Percentiles rank a stretch among this genome's conserved stretches.
Conservation (phyloP, 805 yeast species). For the Clavispora fructus region DNA sequence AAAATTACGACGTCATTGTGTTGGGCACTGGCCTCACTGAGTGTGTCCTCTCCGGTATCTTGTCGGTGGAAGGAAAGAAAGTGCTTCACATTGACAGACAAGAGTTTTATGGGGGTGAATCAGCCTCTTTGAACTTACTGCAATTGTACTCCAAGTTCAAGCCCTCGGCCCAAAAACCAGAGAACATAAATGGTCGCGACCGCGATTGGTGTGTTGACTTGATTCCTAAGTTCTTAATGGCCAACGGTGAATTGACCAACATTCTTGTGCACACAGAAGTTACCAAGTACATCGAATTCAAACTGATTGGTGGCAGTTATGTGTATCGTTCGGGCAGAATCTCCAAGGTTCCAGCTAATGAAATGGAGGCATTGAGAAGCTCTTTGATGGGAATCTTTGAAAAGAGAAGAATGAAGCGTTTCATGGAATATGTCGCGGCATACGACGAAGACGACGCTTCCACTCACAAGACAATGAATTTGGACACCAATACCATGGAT, state of each 20-base stretch:
- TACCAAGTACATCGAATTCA: conserved; percentile 91
- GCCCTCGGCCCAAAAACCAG: conserved; percentile 65
- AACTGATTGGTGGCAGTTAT: conserved; percentile 92
- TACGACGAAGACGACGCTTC: conserved; percentile 73
- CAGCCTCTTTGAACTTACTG: conserved; percentile 74
- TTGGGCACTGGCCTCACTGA: conserved; percentile 95
- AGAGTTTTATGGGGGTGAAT: conserved; percentile 93
- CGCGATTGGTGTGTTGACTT: conserved; percentile 98
- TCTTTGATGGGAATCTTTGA: conserved; percentile 95
- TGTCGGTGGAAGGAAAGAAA: conserved; percentile 97
- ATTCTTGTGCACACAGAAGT: conserved; percentile 94
- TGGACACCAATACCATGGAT: conserved; percentile 86
- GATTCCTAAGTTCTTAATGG: conserved; percentile 95
- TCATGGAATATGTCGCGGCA: conserved; percentile 79
- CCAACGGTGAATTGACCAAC: conserved; percentile 94
- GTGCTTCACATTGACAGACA: conserved; percentile 95
- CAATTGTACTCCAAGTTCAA: conserved; percentile 77
- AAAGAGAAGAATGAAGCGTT: conserved; percentile 89
- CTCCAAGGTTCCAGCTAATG: conserved; percentile 92
- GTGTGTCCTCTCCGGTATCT: conserved; percentile 87
- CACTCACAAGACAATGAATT: conserved; percentile 81
- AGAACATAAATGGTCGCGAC: conserved; percentile 74
- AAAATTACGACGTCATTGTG: conserved; percentile 93
- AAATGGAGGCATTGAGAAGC: conserved; percentile 83
- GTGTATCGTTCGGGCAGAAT: conserved; percentile 87